Percentiles rank a stretch among this genome's conserved stretches.
Evolutionary conservation across 2,329 filamentous ascomycete species (phyloP).

Genomic region (Exserohilum turcica): DNA sequence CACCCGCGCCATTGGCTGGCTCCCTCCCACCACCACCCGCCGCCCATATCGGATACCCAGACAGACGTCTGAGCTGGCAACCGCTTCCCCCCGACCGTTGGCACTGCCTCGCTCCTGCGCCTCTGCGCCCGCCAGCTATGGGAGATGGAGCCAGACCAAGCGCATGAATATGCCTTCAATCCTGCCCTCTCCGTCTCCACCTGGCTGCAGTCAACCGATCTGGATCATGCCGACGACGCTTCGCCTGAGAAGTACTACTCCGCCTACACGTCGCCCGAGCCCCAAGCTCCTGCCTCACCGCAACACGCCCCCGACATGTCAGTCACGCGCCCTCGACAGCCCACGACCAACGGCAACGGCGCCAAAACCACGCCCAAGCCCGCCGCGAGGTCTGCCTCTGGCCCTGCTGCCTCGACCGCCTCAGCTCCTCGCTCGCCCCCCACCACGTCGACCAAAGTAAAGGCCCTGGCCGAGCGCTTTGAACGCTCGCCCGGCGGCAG

Average conservation of each 20-base stretch:
- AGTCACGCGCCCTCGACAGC: constrained; percentile 32
- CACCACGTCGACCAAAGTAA: constrained; percentile 41
- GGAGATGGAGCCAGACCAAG: constrained; percentile 20
- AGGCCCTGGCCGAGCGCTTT: constrained; percentile 45
- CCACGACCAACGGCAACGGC: constrained; percentile 37
- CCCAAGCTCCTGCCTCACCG: constrained; percentile 13
- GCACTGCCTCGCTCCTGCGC: constrained; percentile 20
- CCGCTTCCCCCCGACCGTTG: constrained; percentile 11
- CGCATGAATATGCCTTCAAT: constrained; percentile 20
- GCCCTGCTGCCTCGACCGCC: constrained; percentile 36
- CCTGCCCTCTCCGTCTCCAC: constrained; percentile 19
- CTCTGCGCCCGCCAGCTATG: constrained; percentile 17
- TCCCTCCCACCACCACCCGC: not conserved
- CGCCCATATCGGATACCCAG: not conserved
- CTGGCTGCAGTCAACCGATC: constrained; percentile 42
- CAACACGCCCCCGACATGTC: constrained; percentile 23
- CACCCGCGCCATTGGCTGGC: constrained; percentile 5
- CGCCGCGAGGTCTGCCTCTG: constrained; percentile 38
- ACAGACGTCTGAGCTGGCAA: constrained; percentile 6
- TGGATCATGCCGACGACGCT: constrained; percentile 27
- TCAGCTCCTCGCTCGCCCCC: constrained; percentile 28
- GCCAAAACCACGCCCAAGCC: constrained; percentile 33
- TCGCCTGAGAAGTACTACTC: constrained; percentile 40
- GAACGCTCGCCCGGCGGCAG: constrained; percentile 39
- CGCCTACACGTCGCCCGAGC: constrained; percentile 23